phyloP scores from a whole-genome alignment of 2,329 filamentous ascomycete species.

The Bimuria novae-zelandiae region DNA sequence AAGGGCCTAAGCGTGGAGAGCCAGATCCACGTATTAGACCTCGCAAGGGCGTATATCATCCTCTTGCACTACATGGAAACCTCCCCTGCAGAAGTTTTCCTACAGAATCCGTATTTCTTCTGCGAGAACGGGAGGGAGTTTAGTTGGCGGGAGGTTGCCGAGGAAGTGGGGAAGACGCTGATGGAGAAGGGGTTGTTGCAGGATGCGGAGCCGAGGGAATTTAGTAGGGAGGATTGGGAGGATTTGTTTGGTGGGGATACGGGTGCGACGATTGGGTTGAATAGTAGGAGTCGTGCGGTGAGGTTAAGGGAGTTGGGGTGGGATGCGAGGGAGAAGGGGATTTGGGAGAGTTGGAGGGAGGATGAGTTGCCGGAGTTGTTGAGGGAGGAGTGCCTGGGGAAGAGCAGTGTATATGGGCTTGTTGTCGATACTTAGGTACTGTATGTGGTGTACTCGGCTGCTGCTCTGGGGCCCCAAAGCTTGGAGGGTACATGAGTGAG shows the following conservation, averaged over 20 bases:
- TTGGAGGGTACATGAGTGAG: no score
- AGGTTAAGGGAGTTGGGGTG: slow-evolving; percentile 53
- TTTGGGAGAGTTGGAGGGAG: slow-evolving; percentile 44
- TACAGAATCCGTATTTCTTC: slow-evolving; percentile 57
- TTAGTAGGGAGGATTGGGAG: slow-evolving; percentile 45
- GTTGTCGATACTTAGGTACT: background rate
- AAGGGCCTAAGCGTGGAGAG: slow-evolving; percentile 49
- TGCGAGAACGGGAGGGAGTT: slow-evolving; percentile 52
- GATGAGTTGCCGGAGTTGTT: slow-evolving; percentile 52
- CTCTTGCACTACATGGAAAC: slow-evolving; percentile 54
- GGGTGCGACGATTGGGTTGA: slow-evolving; percentile 47
- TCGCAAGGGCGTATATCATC: slow-evolving; percentile 52
- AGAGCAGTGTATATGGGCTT: background rate
- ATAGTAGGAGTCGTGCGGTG: slow-evolving; percentile 51
- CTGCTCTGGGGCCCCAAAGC: background rate
- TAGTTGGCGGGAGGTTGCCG: slow-evolving; percentile 71
- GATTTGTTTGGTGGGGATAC: slow-evolving; percentile 50
- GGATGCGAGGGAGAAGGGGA: slow-evolving; percentile 52
- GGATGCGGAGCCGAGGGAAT: slow-evolving; percentile 58
- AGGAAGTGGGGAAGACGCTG: slow-evolving; percentile 89
- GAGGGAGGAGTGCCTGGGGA: slow-evolving; percentile 25
- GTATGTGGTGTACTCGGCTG: background rate
- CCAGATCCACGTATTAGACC: slow-evolving; percentile 54
- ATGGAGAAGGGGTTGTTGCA: slow-evolving; percentile 87
- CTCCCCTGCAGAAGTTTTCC: slow-evolving; percentile 31